Evolutionary conservation across 805 yeast species (phyloP).

Genomic region (Starmerella apicola): DNA sequence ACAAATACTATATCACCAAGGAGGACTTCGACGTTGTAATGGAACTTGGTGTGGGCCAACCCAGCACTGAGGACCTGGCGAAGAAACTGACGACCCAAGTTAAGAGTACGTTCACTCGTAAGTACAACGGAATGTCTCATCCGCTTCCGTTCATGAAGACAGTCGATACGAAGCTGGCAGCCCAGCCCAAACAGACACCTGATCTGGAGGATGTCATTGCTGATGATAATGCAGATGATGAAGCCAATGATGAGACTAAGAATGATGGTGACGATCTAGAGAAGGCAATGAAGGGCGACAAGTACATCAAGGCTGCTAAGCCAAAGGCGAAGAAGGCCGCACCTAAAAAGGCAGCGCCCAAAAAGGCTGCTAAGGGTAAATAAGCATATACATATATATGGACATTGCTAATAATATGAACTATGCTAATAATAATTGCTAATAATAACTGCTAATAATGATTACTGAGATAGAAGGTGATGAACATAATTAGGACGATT

Average conservation of each 20-base stretch:
- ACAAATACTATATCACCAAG: slow-evolving; percentile 69
- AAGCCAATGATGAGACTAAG: slow-evolving; percentile 22
- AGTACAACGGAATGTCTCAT: slow-evolving; percentile 62
- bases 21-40: slow-evolving; percentile 86
- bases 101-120: slow-evolving; percentile 77
- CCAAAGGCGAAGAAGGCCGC: slow-evolving; percentile 11
- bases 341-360: slow-evolving; percentile 7
- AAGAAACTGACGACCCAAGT: slow-evolving; percentile 64
- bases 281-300: slow-evolving; percentile 27
- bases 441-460: no score
- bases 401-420: no score
- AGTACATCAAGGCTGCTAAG: slow-evolving; percentile 20
- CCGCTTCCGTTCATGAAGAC: slow-evolving; percentile 70
- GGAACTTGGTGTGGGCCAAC: slow-evolving; percentile 66
- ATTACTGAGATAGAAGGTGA: no score
- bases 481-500: no score
- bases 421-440: no score
- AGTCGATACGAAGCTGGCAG: slow-evolving; percentile 30
- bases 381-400: no score
- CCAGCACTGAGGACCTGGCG: slow-evolving; percentile 32
- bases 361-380: background rate
- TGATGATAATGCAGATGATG: slow-evolving; percentile 32
- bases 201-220: slow-evolving; percentile 63
- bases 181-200: slow-evolving; percentile 25
- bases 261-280: slow-evolving; percentile 25